Percentiles rank a stretch among this genome's conserved stretches.
phyloP scores from a whole-genome alignment of 2,329 filamentous ascomycete genomes.

The Aspergillus sclerotialis region DNA sequence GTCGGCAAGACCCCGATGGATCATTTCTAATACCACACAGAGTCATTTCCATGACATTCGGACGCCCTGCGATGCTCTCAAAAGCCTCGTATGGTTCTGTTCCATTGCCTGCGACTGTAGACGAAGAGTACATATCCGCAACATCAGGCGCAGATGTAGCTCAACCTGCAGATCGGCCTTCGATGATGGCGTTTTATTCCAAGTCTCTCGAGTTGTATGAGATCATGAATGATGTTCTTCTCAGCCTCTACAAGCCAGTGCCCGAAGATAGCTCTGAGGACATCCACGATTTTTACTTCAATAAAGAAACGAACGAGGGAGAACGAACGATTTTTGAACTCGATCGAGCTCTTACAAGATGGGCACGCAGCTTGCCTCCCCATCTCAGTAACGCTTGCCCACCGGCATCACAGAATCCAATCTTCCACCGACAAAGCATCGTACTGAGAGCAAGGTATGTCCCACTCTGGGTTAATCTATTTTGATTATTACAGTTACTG shows the following conservation, averaged over 20 bases:
- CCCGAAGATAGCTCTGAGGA: conserved; percentile 19
- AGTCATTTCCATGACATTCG: conserved; percentile 32
- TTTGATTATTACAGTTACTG: too few species aligned
- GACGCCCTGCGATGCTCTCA: conserved; percentile 30
- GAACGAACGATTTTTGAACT: conserved; percentile 27
- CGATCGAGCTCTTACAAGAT: conserved; percentile 23
- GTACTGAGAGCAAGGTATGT: conserved; percentile 25
- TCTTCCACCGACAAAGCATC: conserved; percentile 25
- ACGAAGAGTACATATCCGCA: conserved; percentile 23
- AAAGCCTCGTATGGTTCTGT: conserved; percentile 18
- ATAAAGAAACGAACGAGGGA: conserved; percentile 13
- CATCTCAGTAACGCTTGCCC: conserved; percentile 15
- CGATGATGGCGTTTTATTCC: conserved; percentile 25
- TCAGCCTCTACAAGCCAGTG: conserved; percentile 21
- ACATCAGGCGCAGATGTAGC: conserved; percentile 7
- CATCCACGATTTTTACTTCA: conserved; percentile 22
- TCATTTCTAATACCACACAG: too few species aligned
- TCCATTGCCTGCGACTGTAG: conserved; percentile 22
- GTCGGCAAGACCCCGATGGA: neutral
- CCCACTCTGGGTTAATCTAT: too few species aligned
- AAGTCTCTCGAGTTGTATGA: conserved; percentile 28
- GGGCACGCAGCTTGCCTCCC: conserved; percentile 21
- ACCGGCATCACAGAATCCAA: conserved; percentile 7
- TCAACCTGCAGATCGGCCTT: conserved; percentile 18
- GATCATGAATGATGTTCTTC: conserved; percentile 27